Evolutionary conservation across 106 monocot genomes (phyloP).

Genomic region (Dactylorhiza incarnata): DNA sequence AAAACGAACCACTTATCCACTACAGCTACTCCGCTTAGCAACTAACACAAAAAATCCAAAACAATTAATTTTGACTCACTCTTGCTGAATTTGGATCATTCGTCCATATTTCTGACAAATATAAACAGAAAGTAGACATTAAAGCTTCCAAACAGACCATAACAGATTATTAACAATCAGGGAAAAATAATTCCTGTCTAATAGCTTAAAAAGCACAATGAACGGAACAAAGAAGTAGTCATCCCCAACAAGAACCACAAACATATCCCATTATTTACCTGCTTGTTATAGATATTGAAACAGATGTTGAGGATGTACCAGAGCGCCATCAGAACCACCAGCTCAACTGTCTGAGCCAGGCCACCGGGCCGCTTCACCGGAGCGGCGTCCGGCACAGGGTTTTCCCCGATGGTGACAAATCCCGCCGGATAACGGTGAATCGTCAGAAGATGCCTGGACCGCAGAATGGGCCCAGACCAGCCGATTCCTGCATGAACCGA

Average conservation of each 20-base stretch:
- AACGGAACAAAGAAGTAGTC: neutral
- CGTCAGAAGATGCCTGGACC: neutral
- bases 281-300: conserved; percentile 41
- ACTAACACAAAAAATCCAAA: too few relatives aligned
- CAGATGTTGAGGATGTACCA: conserved; percentile 43
- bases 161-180: too few relatives aligned
- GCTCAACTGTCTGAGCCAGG: conserved; percentile 6
- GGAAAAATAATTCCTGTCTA: neutral
- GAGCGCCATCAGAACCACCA: conserved; percentile 16
- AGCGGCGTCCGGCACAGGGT: neutral
- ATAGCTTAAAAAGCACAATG: neutral
- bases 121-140: too few relatives aligned
- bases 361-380: neutral
- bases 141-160: too few relatives aligned
- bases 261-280: conserved; percentile 6
- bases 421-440: neutral
- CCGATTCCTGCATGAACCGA: neutral
- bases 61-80: too few relatives aligned
- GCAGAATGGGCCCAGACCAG: neutral
- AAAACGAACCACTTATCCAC: too few relatives aligned
- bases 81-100: too few relatives aligned
- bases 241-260: neutral
- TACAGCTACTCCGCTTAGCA: too few relatives aligned
- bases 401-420: neutral
- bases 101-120: too few relatives aligned